These are phyloP conservation scores for Apiotrichum gracile DNA, from an alignment of 1,284 basidiomycete genomes.

Conservation along the genomic window DNA sequence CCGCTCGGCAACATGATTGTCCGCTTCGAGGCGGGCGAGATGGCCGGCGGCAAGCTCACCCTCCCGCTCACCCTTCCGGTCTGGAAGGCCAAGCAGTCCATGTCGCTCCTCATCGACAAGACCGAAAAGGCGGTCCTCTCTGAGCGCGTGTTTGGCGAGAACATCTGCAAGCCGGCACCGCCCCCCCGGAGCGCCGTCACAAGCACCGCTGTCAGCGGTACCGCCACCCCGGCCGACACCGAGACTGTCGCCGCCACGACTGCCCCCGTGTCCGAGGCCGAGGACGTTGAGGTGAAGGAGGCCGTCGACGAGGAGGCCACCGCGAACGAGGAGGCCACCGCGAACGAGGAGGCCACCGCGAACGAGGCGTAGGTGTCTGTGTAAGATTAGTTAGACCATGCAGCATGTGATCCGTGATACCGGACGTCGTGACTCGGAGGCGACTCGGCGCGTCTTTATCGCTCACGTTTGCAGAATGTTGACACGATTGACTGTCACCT, in stretches of 20 bases:
- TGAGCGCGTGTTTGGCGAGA: constrained; percentile 39
- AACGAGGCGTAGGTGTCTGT: constrained; percentile 15
- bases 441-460: too few species aligned
- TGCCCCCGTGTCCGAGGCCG: background rate
- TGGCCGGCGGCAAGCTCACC: constrained; percentile 56
- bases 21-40: constrained; percentile 56
- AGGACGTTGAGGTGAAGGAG: background rate
- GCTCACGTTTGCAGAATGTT: too few species aligned
- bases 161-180: constrained; percentile 37
- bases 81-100: constrained; percentile 81
- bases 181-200: constrained; percentile 14
- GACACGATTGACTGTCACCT: too few species aligned
- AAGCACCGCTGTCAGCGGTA: background rate
- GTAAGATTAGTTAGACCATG: constrained; percentile 1
- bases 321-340: constrained; percentile 21
- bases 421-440: too few species aligned
- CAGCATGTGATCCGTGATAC: background rate
- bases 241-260: background rate
- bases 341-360: constrained; percentile 25
- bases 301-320: constrained; percentile 6
- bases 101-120: constrained; percentile 89
- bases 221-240: constrained; percentile 1
- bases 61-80: constrained; percentile 75
- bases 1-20: constrained; percentile 65
- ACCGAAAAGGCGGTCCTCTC: constrained; percentile 62